Evolutionary conservation across 306 rosid genomes (phyloP).

Genomic region (Sicyos edulis): DNA sequence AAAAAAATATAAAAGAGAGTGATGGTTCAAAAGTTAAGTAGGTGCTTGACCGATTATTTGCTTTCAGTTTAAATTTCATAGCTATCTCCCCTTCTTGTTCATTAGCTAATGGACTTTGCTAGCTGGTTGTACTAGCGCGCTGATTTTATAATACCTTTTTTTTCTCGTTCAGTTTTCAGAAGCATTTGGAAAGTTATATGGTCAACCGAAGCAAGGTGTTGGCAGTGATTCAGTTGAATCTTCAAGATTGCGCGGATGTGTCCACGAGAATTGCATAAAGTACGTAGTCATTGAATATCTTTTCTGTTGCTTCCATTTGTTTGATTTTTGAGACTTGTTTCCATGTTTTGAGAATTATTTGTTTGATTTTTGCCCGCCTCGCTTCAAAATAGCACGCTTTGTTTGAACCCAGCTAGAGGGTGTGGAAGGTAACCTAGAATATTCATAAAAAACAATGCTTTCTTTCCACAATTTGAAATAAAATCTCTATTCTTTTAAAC

Average conservation of each 20-base stretch:
- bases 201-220: slow-evolving; percentile 60
- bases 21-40: background rate
- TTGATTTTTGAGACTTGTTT: background rate
- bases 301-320: slow-evolving; percentile 17
- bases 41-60: background rate
- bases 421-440: too few relatives aligned
- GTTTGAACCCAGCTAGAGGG: too few relatives aligned
- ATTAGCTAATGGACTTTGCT: background rate
- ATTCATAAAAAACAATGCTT: too few relatives aligned
- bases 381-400: too few relatives aligned
- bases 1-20: background rate
- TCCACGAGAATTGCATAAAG: slow-evolving; percentile 91
- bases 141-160: background rate
- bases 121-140: background rate
- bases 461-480: too few relatives aligned
- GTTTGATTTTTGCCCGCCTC: too few relatives aligned
- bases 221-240: slow-evolving; percentile 58
- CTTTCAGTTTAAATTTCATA: background rate
- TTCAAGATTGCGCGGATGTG: slow-evolving; percentile 57
- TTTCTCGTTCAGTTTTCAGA: slow-evolving; percentile 57
- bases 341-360: too few relatives aligned
- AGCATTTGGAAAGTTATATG: slow-evolving; percentile 85
- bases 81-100: background rate
- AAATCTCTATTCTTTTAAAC: too few relatives aligned
- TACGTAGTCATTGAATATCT: slow-evolving; percentile 27